Percentiles rank a stretch among this genome's conserved stretches.
Conservation (phyloP, 768 basidiomycete species). For the Pulveroboletus sp. region DNA sequence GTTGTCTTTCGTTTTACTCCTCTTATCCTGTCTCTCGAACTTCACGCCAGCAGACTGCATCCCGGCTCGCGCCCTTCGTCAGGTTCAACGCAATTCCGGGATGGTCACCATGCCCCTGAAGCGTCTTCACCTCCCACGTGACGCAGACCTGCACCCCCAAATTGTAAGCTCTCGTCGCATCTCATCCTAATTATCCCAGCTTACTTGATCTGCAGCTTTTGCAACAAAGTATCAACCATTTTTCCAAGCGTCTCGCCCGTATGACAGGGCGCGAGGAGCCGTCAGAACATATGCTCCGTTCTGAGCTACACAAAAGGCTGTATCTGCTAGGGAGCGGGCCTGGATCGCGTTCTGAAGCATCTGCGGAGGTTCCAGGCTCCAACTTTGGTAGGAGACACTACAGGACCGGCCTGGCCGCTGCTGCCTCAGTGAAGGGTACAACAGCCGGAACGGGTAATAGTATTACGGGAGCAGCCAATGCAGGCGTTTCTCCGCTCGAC, state of each 20-base stretch:
- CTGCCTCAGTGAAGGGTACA: background rate
- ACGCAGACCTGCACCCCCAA: conserved; percentile 38
- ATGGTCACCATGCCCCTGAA: conserved; percentile 43
- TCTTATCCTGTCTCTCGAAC: conserved; percentile 52
- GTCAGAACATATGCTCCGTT: conserved; percentile 44
- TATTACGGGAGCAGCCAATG: too few species aligned
- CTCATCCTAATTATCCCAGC: background rate
- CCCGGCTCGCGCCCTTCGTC: conserved; percentile 15
- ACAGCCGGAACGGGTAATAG: conserved; percentile 13
- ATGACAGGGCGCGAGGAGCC: conserved; percentile 62
- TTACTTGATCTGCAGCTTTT: conserved; percentile 41
- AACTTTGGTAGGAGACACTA: conserved; percentile 5
- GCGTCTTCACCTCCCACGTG: conserved; percentile 29
- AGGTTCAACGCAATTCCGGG: conserved; percentile 18
- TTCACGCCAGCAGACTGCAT: conserved; percentile 34
- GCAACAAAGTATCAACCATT: conserved; percentile 71
- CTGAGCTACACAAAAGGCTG: conserved; percentile 42
- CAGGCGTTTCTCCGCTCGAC: conserved; percentile 36
- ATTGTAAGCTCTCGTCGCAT: conserved; percentile 33
- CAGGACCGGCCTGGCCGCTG: conserved; percentile 10
- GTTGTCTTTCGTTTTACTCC: conserved; percentile 47
- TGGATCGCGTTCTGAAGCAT: conserved; percentile 7
- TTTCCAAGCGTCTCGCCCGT: conserved; percentile 59
- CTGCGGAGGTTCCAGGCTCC: conserved; percentile 2
- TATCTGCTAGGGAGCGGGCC: conserved; percentile 33